phyloP scores from a whole-genome alignment of 352 stramenopile genomes.

The Stramenopiles sp. region DNA sequence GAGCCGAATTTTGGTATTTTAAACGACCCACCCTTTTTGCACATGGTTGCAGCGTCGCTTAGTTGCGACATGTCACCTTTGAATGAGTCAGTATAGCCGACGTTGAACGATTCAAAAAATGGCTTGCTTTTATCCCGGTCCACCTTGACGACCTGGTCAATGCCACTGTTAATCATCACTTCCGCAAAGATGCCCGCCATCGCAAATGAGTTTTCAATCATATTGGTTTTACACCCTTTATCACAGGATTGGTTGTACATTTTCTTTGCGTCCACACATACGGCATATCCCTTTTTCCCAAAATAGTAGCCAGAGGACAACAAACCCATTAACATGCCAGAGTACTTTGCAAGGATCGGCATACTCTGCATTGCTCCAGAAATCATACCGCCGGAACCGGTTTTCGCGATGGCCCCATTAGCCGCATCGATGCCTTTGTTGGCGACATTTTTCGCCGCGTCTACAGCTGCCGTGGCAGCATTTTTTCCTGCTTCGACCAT shows the following conservation, averaged over 20 bases:
- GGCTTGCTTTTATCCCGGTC: neutral
- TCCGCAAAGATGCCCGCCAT: neutral
- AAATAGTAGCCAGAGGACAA: neutral
- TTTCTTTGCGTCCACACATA: neutral
- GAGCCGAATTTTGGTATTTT: neutral
- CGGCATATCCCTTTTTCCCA: neutral
- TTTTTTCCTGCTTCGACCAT: no score
- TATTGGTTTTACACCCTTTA: neutral
- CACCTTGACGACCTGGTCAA: neutral
- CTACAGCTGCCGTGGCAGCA: no score
- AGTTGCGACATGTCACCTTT: neutral
- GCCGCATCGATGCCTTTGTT: no score
- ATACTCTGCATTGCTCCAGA: no score
- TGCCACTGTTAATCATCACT: neutral
- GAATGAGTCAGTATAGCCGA: neutral
- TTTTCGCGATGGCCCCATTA: no score
- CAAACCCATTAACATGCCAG: neutral
- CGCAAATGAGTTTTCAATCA: neutral
- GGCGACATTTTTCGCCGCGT: no score
- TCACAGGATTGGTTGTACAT: neutral
- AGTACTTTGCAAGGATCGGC: neutral
- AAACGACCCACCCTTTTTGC: neutral
- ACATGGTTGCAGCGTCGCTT: neutral
- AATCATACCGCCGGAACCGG: no score
- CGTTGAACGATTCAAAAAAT: constrained; percentile 5